Evolutionary conservation across 179 eudicot species (phyloP).

Genomic region (Sideroxylon spinosum): DNA sequence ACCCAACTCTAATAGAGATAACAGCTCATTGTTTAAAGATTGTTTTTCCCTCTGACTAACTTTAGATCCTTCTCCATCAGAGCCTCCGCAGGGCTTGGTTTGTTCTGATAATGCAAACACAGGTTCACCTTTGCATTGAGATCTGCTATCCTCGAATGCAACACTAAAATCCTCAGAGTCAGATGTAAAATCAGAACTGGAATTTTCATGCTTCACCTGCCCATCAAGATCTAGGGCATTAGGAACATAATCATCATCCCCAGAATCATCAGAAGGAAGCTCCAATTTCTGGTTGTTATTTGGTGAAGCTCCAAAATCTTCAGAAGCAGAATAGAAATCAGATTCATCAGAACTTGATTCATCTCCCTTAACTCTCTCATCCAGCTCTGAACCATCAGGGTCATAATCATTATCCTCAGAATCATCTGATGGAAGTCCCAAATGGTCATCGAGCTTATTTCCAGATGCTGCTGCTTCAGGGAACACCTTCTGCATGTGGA

Average conservation of each 20-base stretch:
- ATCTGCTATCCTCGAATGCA: slow-evolving; percentile 29
- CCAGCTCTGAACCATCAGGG: slow-evolving; percentile 55
- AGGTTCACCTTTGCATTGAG: slow-evolving; percentile 24
- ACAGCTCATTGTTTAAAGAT: slow-evolving; percentile 28
- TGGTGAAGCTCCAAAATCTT: slow-evolving; percentile 46
- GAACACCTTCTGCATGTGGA: slow-evolving; percentile 66
- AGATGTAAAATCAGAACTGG: slow-evolving; percentile 86
- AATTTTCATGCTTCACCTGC: slow-evolving; percentile 45
- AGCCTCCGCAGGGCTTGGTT: neutral
- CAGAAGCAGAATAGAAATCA: slow-evolving; percentile 58
- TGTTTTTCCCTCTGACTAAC: slow-evolving; percentile 13
- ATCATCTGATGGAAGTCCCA: slow-evolving; percentile 84
- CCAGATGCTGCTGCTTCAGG: slow-evolving; percentile 72
- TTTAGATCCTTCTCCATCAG: slow-evolving; percentile 14
- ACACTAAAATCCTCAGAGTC: slow-evolving; percentile 78
- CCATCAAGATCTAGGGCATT: slow-evolving; percentile 41
- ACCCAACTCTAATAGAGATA: slow-evolving; percentile 35
- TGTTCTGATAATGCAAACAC: slow-evolving; percentile 8
- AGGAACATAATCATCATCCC: slow-evolving; percentile 90
- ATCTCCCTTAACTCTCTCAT: slow-evolving; percentile 37
- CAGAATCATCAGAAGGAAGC: slow-evolving; percentile 88
- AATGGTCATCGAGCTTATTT: slow-evolving; percentile 44
- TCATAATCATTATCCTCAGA: slow-evolving; percentile 87
- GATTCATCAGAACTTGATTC: slow-evolving; percentile 53
- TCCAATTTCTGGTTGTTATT: slow-evolving; percentile 42